These are phyloP conservation scores for Plasmodium yoelii DNA, from an alignment of 169 alveolate species.

Conservation along the genomic window DNA sequence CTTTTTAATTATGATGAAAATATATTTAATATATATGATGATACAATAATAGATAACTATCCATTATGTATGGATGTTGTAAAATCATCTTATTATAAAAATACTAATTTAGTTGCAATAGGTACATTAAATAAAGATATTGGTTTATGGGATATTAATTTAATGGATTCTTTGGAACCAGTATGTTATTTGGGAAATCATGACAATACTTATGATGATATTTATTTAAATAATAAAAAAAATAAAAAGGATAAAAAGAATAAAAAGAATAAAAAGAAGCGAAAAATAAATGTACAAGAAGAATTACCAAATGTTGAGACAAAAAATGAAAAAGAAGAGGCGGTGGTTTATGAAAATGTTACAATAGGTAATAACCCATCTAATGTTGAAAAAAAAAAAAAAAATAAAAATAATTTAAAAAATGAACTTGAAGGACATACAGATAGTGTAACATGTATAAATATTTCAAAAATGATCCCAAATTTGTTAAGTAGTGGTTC, in stretches of 20 bases:
- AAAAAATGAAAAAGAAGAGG: background rate
- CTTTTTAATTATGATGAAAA: constrained; percentile 41
- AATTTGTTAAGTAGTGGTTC: constrained; percentile 64
- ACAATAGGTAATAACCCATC: background rate
- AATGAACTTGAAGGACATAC: constrained; percentile 35
- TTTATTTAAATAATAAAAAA: background rate
- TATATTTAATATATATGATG: constrained; percentile 65
- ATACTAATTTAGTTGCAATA: constrained; percentile 35
- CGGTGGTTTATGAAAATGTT: no score
- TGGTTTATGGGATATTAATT: constrained; percentile 45
- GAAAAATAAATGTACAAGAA: no score
- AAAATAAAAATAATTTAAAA: background rate
- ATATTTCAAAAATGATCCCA: constrained; percentile 24
- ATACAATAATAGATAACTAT: constrained; percentile 38
- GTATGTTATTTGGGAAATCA: constrained; percentile 34
- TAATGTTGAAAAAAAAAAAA: no score
- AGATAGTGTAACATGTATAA: constrained; percentile 49
- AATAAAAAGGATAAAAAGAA: background rate
- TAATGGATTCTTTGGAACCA: constrained; percentile 36
- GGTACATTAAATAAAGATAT: constrained; percentile 44
- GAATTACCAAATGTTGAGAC: background rate
- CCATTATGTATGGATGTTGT: constrained; percentile 49
- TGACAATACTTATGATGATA: background rate
- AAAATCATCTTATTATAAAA: constrained; percentile 5
- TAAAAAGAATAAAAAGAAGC: background rate